A percentile compares a stretch with the other conserved stretches of the same genome.
Evolutionary conservation across 768 basidiomycete species (phyloP).

Genomic region (Lactifluus subvellereus): DNA sequence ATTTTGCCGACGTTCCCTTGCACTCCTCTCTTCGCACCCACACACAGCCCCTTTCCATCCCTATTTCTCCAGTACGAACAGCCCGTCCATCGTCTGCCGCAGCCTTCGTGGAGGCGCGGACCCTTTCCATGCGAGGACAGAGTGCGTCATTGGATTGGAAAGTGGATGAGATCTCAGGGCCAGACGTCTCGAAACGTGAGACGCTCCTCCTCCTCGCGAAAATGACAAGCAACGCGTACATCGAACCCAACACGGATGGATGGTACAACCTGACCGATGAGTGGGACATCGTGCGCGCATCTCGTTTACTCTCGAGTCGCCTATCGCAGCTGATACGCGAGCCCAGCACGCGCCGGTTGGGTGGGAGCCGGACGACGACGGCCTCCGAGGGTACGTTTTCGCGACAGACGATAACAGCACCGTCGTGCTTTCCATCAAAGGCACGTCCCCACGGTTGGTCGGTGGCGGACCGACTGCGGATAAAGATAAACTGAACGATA

Average conservation of each 20-base stretch:
- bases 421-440: constrained; percentile 85
- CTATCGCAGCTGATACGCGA: not conserved
- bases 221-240: constrained; percentile 87
- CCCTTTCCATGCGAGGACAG: constrained; percentile 37
- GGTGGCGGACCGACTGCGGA: constrained; percentile 75
- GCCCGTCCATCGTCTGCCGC: constrained; percentile 43
- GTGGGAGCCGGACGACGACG: constrained; percentile 87
- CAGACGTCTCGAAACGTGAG: constrained; percentile 66
- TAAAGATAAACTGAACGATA: constrained; percentile 94
- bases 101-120: constrained; percentile 33
- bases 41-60: constrained; percentile 37
- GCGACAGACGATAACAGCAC: constrained; percentile 79
- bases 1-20: constrained; percentile 47
- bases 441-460: constrained; percentile 75
- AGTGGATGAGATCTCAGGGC: constrained; percentile 54
- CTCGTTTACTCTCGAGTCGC: not conserved
- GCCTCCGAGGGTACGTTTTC: constrained; percentile 88
- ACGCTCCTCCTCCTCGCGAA: constrained; percentile 75
- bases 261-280: constrained; percentile 69
- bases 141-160: constrained; percentile 52
- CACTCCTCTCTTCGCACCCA: constrained; percentile 18
- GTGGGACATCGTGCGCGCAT: constrained; percentile 52
- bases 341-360: constrained; percentile 68
- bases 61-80: constrained; percentile 36
- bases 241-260: constrained; percentile 38